These are phyloP conservation scores for Polychaeton citri DNA, from an alignment of 2,329 filamentous ascomycete genomes.

Conservation along the genomic window DNA sequence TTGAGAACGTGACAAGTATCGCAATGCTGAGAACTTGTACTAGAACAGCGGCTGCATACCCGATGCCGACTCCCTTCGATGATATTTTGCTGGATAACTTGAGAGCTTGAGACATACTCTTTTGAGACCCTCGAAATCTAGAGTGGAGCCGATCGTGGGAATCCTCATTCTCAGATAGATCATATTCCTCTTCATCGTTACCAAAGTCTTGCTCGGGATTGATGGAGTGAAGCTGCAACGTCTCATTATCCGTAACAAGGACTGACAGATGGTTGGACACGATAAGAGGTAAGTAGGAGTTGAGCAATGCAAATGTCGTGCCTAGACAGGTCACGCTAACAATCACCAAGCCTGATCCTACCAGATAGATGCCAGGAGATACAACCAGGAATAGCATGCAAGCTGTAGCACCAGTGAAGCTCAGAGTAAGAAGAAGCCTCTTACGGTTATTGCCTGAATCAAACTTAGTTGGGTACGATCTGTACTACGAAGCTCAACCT, in stretches of 20 bases:
- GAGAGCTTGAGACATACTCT: conserved; percentile 53
- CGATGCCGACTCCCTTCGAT: conserved; percentile 76
- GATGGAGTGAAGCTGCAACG: too few relatives aligned
- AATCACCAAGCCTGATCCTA: conserved; percentile 69
- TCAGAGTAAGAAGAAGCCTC: conserved; percentile 66
- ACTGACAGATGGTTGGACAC: conserved; percentile 61
- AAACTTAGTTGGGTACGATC: too few relatives aligned
- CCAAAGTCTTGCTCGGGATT: neutral
- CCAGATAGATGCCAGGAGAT: conserved; percentile 56
- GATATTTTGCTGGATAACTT: conserved; percentile 75
- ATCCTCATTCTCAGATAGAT: neutral
- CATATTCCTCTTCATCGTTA: conserved; percentile 2
- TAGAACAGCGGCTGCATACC: conserved; percentile 71
- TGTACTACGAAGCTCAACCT: conserved; percentile 27
- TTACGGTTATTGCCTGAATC: conserved; percentile 54
- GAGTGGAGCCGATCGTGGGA: conserved; percentile 1
- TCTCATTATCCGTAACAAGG: conserved; percentile 11
- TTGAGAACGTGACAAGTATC: conserved; percentile 61
- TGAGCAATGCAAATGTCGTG: conserved; percentile 88
- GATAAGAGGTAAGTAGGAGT: conserved; percentile 79
- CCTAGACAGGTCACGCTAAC: conserved; percentile 82
- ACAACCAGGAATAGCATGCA: conserved; percentile 77
- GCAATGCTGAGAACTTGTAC: conserved; percentile 66
- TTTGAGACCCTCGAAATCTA: too few relatives aligned
- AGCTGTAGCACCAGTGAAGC: conserved; percentile 59